Base-by-base conservation (phyloP, 1,139 yeast species). In the Pichia sp. region DNA sequence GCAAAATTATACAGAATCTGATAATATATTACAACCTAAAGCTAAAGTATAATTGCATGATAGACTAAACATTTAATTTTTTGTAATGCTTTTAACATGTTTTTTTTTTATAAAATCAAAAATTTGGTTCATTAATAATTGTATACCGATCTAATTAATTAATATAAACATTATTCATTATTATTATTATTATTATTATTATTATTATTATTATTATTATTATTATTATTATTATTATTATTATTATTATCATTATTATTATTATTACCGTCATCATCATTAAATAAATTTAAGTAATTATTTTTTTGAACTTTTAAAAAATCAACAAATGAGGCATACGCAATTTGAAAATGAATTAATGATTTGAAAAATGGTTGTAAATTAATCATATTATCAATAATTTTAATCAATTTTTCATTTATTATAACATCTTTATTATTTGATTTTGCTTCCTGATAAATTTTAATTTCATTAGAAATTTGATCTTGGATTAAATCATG, bases 331-430 rank as follows among this genome's bases (percentile, higher is more conserved):
- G 65, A 67, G 28, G 67, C 62, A 53, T 78, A 81, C 2, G 65
- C 55, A 1, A 71, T 63, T 47, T 71, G 66, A 56, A 79, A 82
- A 33, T 69, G 68, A 5, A 69, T 64, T 43, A 81, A 58, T 31
- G 72, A 73, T 51, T 70, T 70, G 55, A 82, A 80, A 27, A 80
- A 60, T 1, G 80, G 78, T 40, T 67, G 63, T 46, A 80, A 56
- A 10, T 66, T 68, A n/a, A 69, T 64, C 56, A 81, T 63, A 30
- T 51, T 51, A 30, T 53, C 47, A n/a, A 54, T 35, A 22, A 54
- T 54, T 22, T 49, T 38, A 2, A 50, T 11, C 7, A 53, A 40
- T 26, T 49, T 51, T 23, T 47, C 46, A 43, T 51, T 49, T 2
- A 40, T 40, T 24, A 31, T 33, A 4, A 35, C 24, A 11, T 30